phyloP scores from a whole-genome alignment of 2,329 filamentous ascomycete species.

The Penicillium griseofulvum region DNA sequence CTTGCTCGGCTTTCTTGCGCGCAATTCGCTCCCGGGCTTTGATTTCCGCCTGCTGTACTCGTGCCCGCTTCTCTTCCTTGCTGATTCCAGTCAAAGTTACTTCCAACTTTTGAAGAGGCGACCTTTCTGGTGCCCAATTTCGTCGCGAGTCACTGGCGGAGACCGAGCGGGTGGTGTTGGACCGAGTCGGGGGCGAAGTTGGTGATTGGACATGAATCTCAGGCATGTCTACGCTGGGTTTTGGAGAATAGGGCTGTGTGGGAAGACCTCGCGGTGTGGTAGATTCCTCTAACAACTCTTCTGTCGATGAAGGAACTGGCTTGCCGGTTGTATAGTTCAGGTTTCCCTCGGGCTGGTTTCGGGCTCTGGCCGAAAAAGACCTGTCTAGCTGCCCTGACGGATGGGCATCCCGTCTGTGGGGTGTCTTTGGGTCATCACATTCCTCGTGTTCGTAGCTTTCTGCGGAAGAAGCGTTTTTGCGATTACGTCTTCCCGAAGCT shows the following conservation, averaged over 20 bases:
- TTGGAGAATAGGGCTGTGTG: conserved; percentile 6
- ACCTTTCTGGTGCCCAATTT: conserved; percentile 73
- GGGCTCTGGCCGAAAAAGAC: conserved; percentile 20
- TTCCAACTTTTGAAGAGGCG: conserved; percentile 90
- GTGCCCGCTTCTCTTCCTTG: conserved; percentile 89
- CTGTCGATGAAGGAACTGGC: conserved; percentile 1
- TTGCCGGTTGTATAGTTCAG: conserved; percentile 20
- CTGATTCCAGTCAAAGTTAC: conserved; percentile 86
- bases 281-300: conserved; percentile 14
- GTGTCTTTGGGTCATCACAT: conserved; percentile 1
- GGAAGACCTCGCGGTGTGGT: conserved; percentile 20
- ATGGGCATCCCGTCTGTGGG: not conserved
- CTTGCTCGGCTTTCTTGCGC: conserved; percentile 26
- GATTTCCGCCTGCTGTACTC: conserved; percentile 77
- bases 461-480: conserved; percentile 2
- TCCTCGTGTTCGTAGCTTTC: conserved; percentile 5
- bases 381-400: conserved; percentile 1
- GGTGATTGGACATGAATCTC: conserved; percentile 18
- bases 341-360: conserved; percentile 10
- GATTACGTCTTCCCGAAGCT: conserved; percentile 9
- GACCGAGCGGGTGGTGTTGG: conserved; percentile 31
- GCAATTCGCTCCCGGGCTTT: conserved; percentile 59
- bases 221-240: not conserved
- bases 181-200: conserved; percentile 28
- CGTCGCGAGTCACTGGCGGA: conserved; percentile 33